Percentiles rank a stretch among this genome's conserved stretches.
phyloP scores from a whole-genome alignment of 2,329 filamentous ascomycete species.

The Sphaerostilbella broomeana region DNA sequence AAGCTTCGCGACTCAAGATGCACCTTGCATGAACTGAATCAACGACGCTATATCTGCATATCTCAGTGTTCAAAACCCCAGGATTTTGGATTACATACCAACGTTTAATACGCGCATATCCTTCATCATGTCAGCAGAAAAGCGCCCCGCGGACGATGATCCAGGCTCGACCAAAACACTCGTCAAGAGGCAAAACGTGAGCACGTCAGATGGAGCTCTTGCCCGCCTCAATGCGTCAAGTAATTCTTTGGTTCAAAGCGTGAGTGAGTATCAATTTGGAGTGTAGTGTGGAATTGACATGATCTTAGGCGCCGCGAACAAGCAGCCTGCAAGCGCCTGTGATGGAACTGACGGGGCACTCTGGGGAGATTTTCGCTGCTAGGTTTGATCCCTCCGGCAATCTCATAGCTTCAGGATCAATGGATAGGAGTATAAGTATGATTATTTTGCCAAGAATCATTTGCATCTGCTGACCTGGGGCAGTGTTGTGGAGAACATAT shows the following conservation, averaged over 20 bases:
- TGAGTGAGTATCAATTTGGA: slow-evolving; percentile 25
- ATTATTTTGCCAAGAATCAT: not conserved
- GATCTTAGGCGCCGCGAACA: slow-evolving; percentile 62
- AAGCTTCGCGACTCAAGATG: slow-evolving; percentile 11
- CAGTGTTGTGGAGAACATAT: slow-evolving; percentile 90
- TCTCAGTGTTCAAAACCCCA: not conserved
- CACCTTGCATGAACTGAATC: not conserved
- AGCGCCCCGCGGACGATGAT: slow-evolving; percentile 80
- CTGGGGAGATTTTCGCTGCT: slow-evolving; percentile 84
- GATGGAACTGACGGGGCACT: slow-evolving; percentile 81
- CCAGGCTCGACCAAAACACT: slow-evolving; percentile 74
- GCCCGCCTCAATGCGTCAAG: slow-evolving; percentile 46
- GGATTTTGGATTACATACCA: not conserved
- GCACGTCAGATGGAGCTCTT: slow-evolving; percentile 40
- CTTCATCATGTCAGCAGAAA: slow-evolving; percentile 75
- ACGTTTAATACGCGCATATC: no score
- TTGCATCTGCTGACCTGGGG: slow-evolving; percentile 12
- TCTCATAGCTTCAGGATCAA: slow-evolving; percentile 86
- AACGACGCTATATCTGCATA: not conserved
- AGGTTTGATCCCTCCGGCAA: slow-evolving; percentile 86
- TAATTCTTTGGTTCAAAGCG: slow-evolving; percentile 44
- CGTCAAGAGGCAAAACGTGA: slow-evolving; percentile 79
- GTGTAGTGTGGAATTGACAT: not conserved
- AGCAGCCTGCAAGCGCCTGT: slow-evolving; percentile 82
- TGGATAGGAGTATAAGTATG: slow-evolving; percentile 86